Conservation (phyloP, 495 filamentous ascomycete species). For the Neurospora sp. region DNA sequence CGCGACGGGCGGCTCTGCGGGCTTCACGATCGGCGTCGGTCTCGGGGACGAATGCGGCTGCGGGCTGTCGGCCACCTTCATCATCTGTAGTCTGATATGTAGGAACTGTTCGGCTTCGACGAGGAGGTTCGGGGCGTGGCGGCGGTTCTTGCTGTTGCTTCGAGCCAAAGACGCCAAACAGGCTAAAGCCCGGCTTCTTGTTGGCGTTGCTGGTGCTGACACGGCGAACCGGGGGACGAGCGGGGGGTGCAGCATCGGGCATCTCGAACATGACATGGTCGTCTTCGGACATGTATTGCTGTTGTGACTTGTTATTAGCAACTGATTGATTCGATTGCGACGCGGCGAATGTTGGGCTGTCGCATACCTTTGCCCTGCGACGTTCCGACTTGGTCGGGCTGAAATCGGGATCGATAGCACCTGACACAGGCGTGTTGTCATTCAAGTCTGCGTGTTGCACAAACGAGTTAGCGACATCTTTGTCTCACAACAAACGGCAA, state of each 20-base stretch:
- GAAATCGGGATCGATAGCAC: slow-evolving; percentile 27
- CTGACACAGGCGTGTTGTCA: slow-evolving; percentile 4
- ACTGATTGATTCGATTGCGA: neutral
- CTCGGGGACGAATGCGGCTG: slow-evolving; percentile 6
- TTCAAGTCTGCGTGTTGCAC: neutral
- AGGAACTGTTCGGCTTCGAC: slow-evolving; percentile 18
- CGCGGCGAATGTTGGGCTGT: slow-evolving; percentile 7
- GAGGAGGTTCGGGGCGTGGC: slow-evolving; percentile 30
- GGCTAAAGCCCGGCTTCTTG: slow-evolving; percentile 27
- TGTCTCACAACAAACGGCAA: slow-evolving; percentile 11
- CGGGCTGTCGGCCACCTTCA: slow-evolving; percentile 18
- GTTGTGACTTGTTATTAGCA: slow-evolving; percentile 18
- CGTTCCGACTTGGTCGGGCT: slow-evolving; percentile 34
- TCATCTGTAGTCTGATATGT: slow-evolving; percentile 34
- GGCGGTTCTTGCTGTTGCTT: slow-evolving; percentile 14
- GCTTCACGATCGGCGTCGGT: slow-evolving; percentile 44
- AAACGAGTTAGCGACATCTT: slow-evolving; percentile 7
- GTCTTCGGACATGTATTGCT: slow-evolving; percentile 29
- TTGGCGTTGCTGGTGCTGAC: slow-evolving; percentile 32
- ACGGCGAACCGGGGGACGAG: slow-evolving; percentile 27
- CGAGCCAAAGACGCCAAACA: slow-evolving; percentile 32
- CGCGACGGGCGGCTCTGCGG: slow-evolving; percentile 41
- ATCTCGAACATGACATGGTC: slow-evolving; percentile 33
- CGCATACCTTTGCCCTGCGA: slow-evolving; percentile 34
- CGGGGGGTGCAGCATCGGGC: slow-evolving; percentile 20